Conservation (phyloP, 805 yeast genomes). For the Candida qinlingensis region DNA sequence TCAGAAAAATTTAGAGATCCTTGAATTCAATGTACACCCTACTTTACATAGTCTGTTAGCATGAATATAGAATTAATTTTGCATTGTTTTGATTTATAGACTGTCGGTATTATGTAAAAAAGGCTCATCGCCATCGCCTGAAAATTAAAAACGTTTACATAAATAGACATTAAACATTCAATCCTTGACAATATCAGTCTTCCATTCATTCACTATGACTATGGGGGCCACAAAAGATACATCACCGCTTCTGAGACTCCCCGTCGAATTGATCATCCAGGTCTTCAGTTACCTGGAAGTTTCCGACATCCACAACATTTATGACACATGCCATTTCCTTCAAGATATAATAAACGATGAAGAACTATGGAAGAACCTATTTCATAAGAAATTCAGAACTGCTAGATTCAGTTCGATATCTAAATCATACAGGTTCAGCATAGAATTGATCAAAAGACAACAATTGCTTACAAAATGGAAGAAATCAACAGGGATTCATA, state of each 20-base stretch:
- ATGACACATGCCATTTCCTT: slow-evolving; percentile 27
- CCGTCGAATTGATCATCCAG: slow-evolving; percentile 9
- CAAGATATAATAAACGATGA: slow-evolving; percentile 31
- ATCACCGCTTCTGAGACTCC: not conserved
- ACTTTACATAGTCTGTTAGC: not conserved
- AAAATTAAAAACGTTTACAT: not conserved
- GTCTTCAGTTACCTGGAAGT: slow-evolving; percentile 33
- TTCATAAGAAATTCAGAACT: slow-evolving; percentile 26
- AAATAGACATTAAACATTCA: too few relatives aligned
- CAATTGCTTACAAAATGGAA: slow-evolving; percentile 19
- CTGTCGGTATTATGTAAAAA: too few relatives aligned
- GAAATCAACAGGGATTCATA: slow-evolving; percentile 12
- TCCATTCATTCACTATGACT: not conserved
- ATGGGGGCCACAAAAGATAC: too few relatives aligned
- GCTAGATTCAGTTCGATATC: slow-evolving; percentile 33
- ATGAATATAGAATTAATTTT: not conserved
- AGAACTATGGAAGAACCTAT: slow-evolving; percentile 38
- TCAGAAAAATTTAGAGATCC: not conserved
- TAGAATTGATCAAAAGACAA: slow-evolving; percentile 29
- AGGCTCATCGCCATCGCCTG: too few relatives aligned
- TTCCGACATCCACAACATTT: slow-evolving; percentile 28
- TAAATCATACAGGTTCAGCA: slow-evolving; percentile 28
- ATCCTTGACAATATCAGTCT: too few relatives aligned
- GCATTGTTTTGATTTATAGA: too few relatives aligned
- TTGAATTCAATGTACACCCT: not conserved